Base-by-base conservation (phyloP, 2,329 filamentous ascomycete genomes). In the Claviceps pusilla region DNA sequence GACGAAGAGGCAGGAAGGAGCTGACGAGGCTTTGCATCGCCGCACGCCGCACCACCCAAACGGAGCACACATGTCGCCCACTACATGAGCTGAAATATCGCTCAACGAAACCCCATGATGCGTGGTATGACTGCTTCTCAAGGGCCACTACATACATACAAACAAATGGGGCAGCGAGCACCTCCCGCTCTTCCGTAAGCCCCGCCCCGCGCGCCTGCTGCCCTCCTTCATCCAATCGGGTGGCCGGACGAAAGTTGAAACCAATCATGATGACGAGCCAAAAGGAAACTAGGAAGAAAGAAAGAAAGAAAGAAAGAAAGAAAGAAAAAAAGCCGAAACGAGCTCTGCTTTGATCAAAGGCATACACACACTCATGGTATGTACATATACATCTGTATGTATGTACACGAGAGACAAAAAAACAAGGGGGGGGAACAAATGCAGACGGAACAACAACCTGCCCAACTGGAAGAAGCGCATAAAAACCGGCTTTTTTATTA, bases 51-150 rank as follows among this genome's bases (percentile, higher is more conserved):
- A 39, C 51, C 11, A 43, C 37, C 35, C 37, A 49, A 46, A 43
- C 52, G 46, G 46, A 53, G 46, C 51, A 52, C 50, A 50, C 35
- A 41, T 51, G 42, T 31, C 31, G 28, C 48, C 42, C 49, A 51
- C 43, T n/a, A 55, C 50, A 55, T 31, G 50, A 55, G 51, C 51
- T 55, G 48, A 50, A 50, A 55, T 50, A 51, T 53, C 51, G 51
- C 54, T 50, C 54, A 51, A 24, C 51, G 24, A 42, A 5, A 31
- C 9, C 24, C 14, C 28, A 24, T 37, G 41, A 42, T 50, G 48
- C 33, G 33, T 24, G 10, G 42, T 45, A 28, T 28, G 14, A 16
- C 33, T 7, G 24, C 24, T 24, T 33, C 31, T 33, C 31, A 33
- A 6, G 31, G 31, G 31, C 31, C 31, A 33, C 31, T 33, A 33